Evolutionary conservation across 306 rosid species (phyloP).

Genomic region (Abrus pulchellus): DNA sequence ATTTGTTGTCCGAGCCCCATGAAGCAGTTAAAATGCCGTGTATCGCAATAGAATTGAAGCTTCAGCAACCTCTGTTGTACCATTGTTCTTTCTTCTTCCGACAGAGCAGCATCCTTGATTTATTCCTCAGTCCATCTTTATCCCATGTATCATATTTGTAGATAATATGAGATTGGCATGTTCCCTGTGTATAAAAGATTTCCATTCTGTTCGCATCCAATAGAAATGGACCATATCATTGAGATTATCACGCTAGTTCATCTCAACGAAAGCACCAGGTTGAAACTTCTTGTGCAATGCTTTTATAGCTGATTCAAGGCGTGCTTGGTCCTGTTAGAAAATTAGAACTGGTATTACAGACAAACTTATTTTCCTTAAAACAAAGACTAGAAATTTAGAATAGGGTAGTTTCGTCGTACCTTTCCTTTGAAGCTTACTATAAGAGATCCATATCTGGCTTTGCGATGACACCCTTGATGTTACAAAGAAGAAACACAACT

Average conservation of each 20-base stretch:
- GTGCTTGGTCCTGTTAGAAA: conserved; percentile 69
- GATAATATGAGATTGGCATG: conserved; percentile 35
- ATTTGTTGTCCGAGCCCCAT: conserved; percentile 38
- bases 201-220: conserved; percentile 41
- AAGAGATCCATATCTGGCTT: conserved; percentile 66
- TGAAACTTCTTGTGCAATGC: conserved; percentile 70
- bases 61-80: conserved; percentile 31
- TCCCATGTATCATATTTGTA: conserved; percentile 36
- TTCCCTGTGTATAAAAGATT: conserved; percentile 39
- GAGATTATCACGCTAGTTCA: conserved; percentile 49
- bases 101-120: conserved; percentile 32
- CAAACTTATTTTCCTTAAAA: conserved; percentile 1
- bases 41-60: conserved; percentile 37
- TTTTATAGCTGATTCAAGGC: conserved; percentile 65
- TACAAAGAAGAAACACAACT: conserved; percentile 40
- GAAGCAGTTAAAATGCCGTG: conserved; percentile 39
- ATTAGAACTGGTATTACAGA: conserved; percentile 3
- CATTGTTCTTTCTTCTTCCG: conserved; percentile 40
- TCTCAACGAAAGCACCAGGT: conserved; percentile 64
- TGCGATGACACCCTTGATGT: conserved; percentile 80
- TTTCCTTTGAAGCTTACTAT: conserved; percentile 71
- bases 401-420: conserved; percentile 57
- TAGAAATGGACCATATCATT: conserved; percentile 35
- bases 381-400: background rate
- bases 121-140: conserved; percentile 29